A percentile compares a stretch with the other conserved stretches of the same genome.
phyloP scores from a whole-genome alignment of 805 yeast genomes.

The Millerozyma acaciae region DNA sequence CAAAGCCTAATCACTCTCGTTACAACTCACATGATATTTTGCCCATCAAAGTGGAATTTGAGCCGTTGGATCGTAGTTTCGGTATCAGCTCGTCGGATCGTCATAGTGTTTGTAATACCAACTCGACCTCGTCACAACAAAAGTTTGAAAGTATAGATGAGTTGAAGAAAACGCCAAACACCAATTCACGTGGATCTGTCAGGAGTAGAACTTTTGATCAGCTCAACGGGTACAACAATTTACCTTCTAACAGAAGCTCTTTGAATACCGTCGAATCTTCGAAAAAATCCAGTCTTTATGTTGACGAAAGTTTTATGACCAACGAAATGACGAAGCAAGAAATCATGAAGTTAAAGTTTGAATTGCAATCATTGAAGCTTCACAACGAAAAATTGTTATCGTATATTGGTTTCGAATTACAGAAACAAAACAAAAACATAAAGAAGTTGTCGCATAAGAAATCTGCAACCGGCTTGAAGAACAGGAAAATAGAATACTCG shows the following conservation, averaged over 20 bases:
- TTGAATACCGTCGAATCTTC: slow-evolving; percentile 18
- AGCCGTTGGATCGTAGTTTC: slow-evolving; percentile 23
- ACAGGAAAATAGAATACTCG: slow-evolving; percentile 40
- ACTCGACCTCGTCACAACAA: neutral
- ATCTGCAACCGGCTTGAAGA: slow-evolving; percentile 20
- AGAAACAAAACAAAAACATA: slow-evolving; percentile 43
- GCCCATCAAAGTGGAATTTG: slow-evolving; percentile 43
- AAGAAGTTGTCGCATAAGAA: slow-evolving; percentile 37
- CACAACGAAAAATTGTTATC: slow-evolving; percentile 56
- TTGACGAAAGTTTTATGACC: slow-evolving; percentile 17
- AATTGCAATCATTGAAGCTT: slow-evolving; percentile 48
- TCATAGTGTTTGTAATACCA: no score
- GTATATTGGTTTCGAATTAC: slow-evolving; percentile 54
- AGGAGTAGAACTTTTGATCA: slow-evolving; percentile 26
- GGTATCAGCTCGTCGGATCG: slow-evolving; percentile 14
- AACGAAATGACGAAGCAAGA: slow-evolving; percentile 41
- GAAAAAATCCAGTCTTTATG: slow-evolving; percentile 29
- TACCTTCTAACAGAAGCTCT: slow-evolving; percentile 11
- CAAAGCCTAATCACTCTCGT: slow-evolving; percentile 34
- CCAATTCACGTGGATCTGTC: slow-evolving; percentile 8
- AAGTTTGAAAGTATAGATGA: slow-evolving; percentile 15
- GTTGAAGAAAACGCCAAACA: slow-evolving; percentile 9
- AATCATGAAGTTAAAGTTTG: slow-evolving; percentile 48
- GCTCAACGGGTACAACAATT: slow-evolving; percentile 22
- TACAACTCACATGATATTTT: slow-evolving; percentile 41